Conservation (phyloP, 148 eudicot species). For the Rhododendron vialii region DNA sequence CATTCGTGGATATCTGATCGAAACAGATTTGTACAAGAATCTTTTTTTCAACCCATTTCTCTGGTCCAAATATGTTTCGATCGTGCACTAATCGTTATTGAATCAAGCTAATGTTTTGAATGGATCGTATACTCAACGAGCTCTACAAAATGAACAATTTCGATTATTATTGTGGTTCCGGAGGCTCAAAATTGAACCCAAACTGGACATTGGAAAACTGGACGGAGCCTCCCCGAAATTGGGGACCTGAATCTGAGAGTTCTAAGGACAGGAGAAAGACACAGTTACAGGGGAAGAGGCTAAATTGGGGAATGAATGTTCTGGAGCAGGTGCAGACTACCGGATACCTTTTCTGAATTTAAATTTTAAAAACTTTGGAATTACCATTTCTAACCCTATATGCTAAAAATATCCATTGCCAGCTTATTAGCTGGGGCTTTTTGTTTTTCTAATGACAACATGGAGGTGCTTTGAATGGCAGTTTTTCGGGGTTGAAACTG, state of each 20-base stretch:
- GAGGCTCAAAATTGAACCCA: neutral
- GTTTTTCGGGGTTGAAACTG: neutral
- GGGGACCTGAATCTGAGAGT: neutral
- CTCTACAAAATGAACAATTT: neutral
- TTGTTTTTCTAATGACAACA: too few species aligned
- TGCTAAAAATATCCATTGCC: neutral
- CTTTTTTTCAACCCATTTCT: too few species aligned
- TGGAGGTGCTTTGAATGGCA: neutral
- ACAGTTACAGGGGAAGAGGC: neutral
- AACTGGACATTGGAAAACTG: too few species aligned
- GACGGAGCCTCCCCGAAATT: neutral
- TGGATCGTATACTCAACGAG: fast-evolving
- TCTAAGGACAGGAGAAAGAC: neutral
- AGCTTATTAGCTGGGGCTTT: neutral
- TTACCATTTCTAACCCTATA: neutral
- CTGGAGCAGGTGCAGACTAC: neutral
- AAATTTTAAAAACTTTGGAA: too few species aligned
- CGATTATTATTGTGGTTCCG: neutral
- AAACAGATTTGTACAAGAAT: neutral
- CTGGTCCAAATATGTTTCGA: too few species aligned
- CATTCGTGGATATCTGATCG: too few species aligned
- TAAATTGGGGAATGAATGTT: neutral
- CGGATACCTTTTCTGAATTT: neutral
- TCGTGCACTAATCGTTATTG: too few species aligned
- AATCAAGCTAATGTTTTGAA: too few species aligned